A percentile compares a stretch with the other conserved stretches of the same genome.
Conservation (phyloP, 2,329 filamentous ascomycete species). For the Tothia fuscella region DNA sequence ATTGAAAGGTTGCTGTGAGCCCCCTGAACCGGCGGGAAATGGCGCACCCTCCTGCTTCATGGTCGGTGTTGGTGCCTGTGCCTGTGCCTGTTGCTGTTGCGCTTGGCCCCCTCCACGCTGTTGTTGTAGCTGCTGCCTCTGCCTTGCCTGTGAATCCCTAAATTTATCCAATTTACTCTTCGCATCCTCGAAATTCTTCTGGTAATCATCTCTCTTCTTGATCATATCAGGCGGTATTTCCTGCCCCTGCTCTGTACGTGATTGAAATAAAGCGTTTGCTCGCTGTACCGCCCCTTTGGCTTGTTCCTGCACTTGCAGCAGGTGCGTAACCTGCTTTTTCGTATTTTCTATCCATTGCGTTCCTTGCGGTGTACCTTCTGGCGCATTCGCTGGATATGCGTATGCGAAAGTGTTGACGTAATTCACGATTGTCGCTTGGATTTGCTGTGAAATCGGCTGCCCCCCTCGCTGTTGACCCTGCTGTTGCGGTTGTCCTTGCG, state of each 20-base stretch:
- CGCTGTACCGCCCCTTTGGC: slow-evolving; percentile 18
- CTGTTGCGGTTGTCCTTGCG: slow-evolving; percentile 14
- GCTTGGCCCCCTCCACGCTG: slow-evolving; percentile 10
- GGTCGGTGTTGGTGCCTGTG: slow-evolving; percentile 13
- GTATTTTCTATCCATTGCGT: slow-evolving; percentile 25
- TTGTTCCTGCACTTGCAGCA: slow-evolving; percentile 20
- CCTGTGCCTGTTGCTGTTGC: slow-evolving; percentile 15
- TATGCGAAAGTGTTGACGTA: slow-evolving; percentile 26
- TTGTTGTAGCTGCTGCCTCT: slow-evolving; percentile 12
- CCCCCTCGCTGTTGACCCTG: slow-evolving; percentile 19
- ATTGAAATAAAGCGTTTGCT: slow-evolving; percentile 20
- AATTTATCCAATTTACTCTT: slow-evolving; percentile 16
- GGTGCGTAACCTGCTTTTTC: slow-evolving; percentile 23
- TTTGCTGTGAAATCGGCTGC: slow-evolving; percentile 13
- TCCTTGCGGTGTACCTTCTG: slow-evolving; percentile 23
- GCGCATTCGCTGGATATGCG: slow-evolving; percentile 19
- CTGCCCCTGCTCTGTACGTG: slow-evolving; percentile 21
- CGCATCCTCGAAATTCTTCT: slow-evolving; percentile 24
- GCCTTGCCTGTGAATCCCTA: slow-evolving; percentile 8
- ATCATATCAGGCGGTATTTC: slow-evolving; percentile 22
- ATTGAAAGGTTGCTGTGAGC: slow-evolving; percentile 15
- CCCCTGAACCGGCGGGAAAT: slow-evolving; percentile 1
- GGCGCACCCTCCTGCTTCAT: slow-evolving; percentile 12
- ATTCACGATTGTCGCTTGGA: slow-evolving; percentile 24
- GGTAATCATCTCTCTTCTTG: slow-evolving; percentile 20